Conservation (phyloP, 495 filamentous ascomycete genomes). For the Penicillium paradoxum region DNA sequence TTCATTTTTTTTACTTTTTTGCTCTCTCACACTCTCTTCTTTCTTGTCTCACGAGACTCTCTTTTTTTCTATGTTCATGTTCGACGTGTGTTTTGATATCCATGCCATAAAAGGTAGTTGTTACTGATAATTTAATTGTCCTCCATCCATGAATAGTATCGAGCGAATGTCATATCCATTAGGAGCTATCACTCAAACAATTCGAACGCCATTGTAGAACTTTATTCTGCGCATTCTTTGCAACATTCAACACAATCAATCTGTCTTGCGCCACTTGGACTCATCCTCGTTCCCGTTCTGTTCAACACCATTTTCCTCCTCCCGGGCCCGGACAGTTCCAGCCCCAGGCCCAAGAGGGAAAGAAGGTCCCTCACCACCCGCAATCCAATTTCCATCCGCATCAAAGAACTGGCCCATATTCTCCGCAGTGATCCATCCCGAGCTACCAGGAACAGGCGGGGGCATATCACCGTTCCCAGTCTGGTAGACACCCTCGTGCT, state of each 20-base stretch:
- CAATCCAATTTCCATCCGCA: conserved; percentile 59
- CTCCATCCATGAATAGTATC: not conserved
- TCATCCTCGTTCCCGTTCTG: conserved; percentile 36
- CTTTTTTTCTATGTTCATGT: conserved; percentile 4
- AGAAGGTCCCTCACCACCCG: conserved; percentile 33
- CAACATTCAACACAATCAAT: conserved; percentile 23
- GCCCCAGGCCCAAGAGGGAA: conserved; percentile 51
- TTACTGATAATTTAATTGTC: conserved; percentile 13
- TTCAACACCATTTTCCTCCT: conserved; percentile 34
- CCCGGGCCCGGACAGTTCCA: conserved; percentile 50
- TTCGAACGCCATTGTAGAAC: not conserved
- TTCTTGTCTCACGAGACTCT: not conserved
- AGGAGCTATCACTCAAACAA: not conserved
- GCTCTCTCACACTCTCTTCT: too few relatives aligned
- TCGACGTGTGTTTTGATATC: conserved; percentile 17
- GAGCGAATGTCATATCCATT: not conserved
- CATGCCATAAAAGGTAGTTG: conserved; percentile 19
- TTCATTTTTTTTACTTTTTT: too few relatives aligned
- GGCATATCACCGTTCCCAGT: conserved; percentile 55
- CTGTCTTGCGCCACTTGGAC: conserved; percentile 59
- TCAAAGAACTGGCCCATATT: conserved; percentile 81
- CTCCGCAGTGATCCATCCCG: conserved; percentile 94
- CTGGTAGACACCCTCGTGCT: conserved; percentile 30
- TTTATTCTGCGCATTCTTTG: too few relatives aligned
- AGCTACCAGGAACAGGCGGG: conserved; percentile 75